Evolutionary conservation across 192 early-diverging fungal species (phyloP).

Genomic region (Backusella sp.): DNA sequence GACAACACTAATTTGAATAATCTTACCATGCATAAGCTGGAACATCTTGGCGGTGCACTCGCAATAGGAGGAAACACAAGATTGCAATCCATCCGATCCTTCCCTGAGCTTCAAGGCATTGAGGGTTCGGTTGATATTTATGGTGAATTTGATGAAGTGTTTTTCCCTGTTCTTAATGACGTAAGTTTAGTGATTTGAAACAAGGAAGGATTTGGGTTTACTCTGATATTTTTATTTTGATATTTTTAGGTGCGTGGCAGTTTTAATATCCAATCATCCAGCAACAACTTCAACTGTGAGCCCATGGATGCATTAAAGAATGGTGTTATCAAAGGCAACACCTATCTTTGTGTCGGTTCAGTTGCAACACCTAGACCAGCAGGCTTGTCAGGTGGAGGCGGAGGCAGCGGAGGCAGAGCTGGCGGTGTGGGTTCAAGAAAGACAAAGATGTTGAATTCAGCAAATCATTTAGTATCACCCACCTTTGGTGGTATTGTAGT

Average conservation of each 20-base stretch:
- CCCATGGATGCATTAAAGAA: slow-evolving; percentile 17
- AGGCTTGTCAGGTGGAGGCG: not conserved
- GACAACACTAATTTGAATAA: slow-evolving; percentile 55
- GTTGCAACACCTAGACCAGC: slow-evolving; percentile 22
- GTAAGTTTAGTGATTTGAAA: slow-evolving; percentile 14
- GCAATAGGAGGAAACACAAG: slow-evolving; percentile 64
- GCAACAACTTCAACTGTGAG: slow-evolving; percentile 51
- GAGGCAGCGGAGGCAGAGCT: not conserved
- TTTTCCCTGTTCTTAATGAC: slow-evolving; percentile 39
- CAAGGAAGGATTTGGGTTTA: not conserved
- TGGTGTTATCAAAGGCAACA: slow-evolving; percentile 33
- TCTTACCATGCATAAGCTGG: slow-evolving; percentile 54
- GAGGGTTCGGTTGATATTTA: slow-evolving; percentile 57
- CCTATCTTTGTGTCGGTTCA: slow-evolving; percentile 20
- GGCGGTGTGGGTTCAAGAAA: not conserved
- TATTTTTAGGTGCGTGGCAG: slow-evolving; percentile 44
- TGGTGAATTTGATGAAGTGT: slow-evolving; percentile 60
- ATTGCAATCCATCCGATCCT: slow-evolving; percentile 49
- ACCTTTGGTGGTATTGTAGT: not conserved
- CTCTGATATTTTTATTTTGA: not conserved
- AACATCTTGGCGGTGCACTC: slow-evolving; percentile 60
- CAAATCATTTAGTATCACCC: not conserved
- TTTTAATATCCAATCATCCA: slow-evolving; percentile 58
- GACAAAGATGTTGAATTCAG: not conserved
- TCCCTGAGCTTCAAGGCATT: slow-evolving; percentile 55